Conservation (phyloP, 495 filamentous ascomycete genomes). For the Chaetomium fimeti region DNA sequence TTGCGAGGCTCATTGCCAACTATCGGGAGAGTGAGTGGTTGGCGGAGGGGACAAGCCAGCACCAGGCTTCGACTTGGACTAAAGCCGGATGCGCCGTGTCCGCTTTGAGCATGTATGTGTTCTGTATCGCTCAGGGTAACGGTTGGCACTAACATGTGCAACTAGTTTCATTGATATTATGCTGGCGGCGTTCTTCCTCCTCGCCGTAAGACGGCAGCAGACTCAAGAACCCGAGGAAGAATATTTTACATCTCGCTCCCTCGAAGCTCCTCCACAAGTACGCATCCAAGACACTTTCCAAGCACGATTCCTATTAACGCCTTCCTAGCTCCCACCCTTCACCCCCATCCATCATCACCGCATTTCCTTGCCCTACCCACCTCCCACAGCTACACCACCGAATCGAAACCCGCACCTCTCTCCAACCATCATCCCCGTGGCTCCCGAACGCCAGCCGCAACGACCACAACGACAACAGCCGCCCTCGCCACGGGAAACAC, state of each 20-base stretch:
- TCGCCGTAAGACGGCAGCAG: neutral
- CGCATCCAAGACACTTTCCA: too few relatives aligned
- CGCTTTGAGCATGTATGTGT: constrained; percentile 24
- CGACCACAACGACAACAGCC: neutral
- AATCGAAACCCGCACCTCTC: constrained; percentile 6
- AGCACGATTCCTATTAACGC: neutral
- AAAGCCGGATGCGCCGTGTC: constrained; percentile 29
- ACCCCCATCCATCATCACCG: constrained; percentile 5
- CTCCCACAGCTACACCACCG: neutral
- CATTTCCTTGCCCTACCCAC: constrained; percentile 22
- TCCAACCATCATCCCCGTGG: constrained; percentile 4
- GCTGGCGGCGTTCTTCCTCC: constrained; percentile 24
- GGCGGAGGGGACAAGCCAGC: constrained; percentile 5
- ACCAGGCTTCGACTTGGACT: constrained; percentile 23
- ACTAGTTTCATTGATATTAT: constrained; percentile 26
- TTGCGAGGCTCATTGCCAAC: constrained; percentile 18
- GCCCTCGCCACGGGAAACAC: too few relatives aligned
- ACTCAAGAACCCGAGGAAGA: neutral
- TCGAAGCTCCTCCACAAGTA: constrained; percentile 3
- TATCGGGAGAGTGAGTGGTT: neutral
- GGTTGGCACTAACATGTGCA: neutral
- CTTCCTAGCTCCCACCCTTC: constrained; percentile 14
- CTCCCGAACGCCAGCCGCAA: constrained; percentile 9
- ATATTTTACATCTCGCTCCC: neutral
- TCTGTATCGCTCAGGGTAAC: too few relatives aligned